A percentile compares a stretch with the other conserved stretches of the same genome.
These are phyloP conservation scores for Tolypocladium tropicale DNA, from an alignment of 2,329 filamentous ascomycete genomes.

Conservation along the genomic window DNA sequence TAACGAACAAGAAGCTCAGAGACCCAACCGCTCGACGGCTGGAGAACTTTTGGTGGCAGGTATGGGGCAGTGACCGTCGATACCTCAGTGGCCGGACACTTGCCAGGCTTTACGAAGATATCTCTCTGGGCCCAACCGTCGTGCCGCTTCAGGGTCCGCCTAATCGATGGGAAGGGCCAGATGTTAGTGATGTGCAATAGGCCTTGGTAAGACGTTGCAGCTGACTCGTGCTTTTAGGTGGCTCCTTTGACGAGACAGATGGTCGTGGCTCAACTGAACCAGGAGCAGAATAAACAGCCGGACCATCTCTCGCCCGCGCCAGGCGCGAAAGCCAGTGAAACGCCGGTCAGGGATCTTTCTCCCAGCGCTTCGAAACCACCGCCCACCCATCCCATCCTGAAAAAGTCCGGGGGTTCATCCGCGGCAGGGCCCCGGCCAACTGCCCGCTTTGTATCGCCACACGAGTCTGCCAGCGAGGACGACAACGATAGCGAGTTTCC, in stretches of 20 bases:
- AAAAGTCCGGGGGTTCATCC: slow-evolving; percentile 46
- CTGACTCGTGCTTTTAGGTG: slow-evolving; percentile 10
- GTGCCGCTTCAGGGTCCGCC: slow-evolving; percentile 43
- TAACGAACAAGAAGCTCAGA: slow-evolving; percentile 44
- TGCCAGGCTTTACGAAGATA: slow-evolving; percentile 45
- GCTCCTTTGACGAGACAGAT: slow-evolving; percentile 18
- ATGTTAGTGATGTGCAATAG: slow-evolving; percentile 23
- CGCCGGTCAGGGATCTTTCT: slow-evolving; percentile 18
- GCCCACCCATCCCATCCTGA: slow-evolving; percentile 47
- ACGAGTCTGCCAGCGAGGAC: slow-evolving; percentile 34
- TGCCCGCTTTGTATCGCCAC: slow-evolving; percentile 49
- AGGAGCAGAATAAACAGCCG: slow-evolving; percentile 5
- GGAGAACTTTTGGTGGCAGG: slow-evolving; percentile 58
- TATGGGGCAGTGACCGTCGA: slow-evolving; percentile 49
- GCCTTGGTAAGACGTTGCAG: background rate
- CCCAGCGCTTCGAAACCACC: slow-evolving; percentile 34
- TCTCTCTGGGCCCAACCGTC: slow-evolving; percentile 47
- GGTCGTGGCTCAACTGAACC: slow-evolving; percentile 12
- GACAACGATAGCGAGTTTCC: slow-evolving; percentile 20
- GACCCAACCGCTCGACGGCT: slow-evolving; percentile 53
- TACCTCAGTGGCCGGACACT: slow-evolving; percentile 41
- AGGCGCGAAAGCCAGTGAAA: slow-evolving; percentile 9
- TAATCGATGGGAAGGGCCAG: slow-evolving; percentile 41
- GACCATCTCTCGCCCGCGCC: slow-evolving; percentile 6
- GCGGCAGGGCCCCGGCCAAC: slow-evolving; percentile 44